Evolutionary conservation across 257 asterid species (phyloP), one percentile per base, ranked within the genome.

Genomic region (Solanum lycopersicoides): DNA sequence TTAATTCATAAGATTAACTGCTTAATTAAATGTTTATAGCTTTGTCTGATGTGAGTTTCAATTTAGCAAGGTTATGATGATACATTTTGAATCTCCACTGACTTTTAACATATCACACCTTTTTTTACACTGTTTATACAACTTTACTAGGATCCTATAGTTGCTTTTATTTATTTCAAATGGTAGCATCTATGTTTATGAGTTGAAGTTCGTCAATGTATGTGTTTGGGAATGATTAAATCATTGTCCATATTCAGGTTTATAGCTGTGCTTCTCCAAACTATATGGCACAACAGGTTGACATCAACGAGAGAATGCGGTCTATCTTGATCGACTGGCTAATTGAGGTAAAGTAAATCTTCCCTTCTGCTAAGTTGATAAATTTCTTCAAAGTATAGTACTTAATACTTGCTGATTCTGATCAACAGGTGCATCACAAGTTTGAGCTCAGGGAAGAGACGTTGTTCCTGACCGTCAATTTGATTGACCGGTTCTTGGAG

Each of bases 291-390:
- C 94, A 95, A 4, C 99, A 97, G 76, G 88, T 88, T 59, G 99
- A 97, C 93, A 93, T 97, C 87, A 97, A 95, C 66, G 98, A 95
- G 86, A 92, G 89, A 79, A 97, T 95, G 99, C 90, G 99, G 82
- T 91, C 98, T 45, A 95, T 97, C 87, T 95, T 97, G 65, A 91
- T 97, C 63, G 99, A 97, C 89, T 97, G 99, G 99, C 97, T 97
- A 39, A 90, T 95, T 50, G 99, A 97, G 98, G 98, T 94, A 87
- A 32, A 71, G 9, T 10, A 45, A 72, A 56, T 50, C 34, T 28
- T 32, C 42, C 83, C 23, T n/a, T 73, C 60, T 63, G 7, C 21
- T 77, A n/a, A n/a, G 63, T 77, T 77, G 10, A 45, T 79, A 44
- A 11, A 28, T 80, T 53, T 41, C 59, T 32, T 83, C 59, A 30